A percentile compares a stretch with the other conserved stretches of the same genome.
Conservation (phyloP, 2,329 filamentous ascomycete species). For the Xylariaceae sp. region DNA sequence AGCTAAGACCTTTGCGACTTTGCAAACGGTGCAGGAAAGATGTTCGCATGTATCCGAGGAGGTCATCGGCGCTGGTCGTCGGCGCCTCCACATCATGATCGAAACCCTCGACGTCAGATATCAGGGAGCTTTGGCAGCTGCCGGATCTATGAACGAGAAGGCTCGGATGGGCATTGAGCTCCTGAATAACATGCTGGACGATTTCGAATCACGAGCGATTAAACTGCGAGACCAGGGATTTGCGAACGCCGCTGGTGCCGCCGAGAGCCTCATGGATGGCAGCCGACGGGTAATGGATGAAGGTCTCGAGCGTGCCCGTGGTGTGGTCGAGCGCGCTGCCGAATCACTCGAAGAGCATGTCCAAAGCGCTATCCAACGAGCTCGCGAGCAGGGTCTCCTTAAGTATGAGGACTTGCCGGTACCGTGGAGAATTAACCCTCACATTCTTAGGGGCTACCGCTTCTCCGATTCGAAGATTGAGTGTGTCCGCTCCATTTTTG, state of each 20-base stretch:
- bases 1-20: constrained; percentile 74
- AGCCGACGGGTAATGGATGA: constrained; percentile 77
- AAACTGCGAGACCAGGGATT: constrained; percentile 74
- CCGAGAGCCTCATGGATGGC: constrained; percentile 68
- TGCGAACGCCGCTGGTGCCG: constrained; percentile 59
- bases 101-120: constrained; percentile 87
- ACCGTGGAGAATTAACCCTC: constrained; percentile 91
- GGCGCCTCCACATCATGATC: constrained; percentile 81
- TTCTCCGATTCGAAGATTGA: constrained; percentile 89
- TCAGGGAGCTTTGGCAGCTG: constrained; percentile 75
- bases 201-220: constrained; percentile 77
- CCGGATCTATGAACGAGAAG: constrained; percentile 87
- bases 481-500: constrained; percentile 78
- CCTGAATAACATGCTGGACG: constrained; percentile 77
- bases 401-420: constrained; percentile 83
- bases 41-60: constrained; percentile 89
- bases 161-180: constrained; percentile 80
- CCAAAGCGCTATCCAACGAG: constrained; percentile 67
- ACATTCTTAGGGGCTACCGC: constrained; percentile 87
- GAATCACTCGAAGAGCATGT: constrained; percentile 80
- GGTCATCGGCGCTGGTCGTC: constrained; percentile 78
- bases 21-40: constrained; percentile 79
- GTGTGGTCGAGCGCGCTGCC: constrained; percentile 74
- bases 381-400: constrained; percentile 76
- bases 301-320: constrained; percentile 66